Base-by-base conservation (phyloP, 306 rosid genomes). In the Fragaria vesca region DNA sequence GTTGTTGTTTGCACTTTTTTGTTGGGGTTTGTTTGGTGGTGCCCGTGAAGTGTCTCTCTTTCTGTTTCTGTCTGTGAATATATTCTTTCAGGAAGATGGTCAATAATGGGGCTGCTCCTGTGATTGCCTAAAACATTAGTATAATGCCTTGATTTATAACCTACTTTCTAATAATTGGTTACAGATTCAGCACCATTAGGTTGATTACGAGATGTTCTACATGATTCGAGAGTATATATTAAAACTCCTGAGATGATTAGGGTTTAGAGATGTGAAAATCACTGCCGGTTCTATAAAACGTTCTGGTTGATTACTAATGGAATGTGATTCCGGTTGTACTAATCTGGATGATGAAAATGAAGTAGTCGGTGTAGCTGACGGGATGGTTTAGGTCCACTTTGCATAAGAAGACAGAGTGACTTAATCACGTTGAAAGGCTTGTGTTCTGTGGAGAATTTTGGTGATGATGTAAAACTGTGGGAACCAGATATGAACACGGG, bases 11-110 rank as follows among this genome's bases (percentile, higher is more conserved):
- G 72, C 79, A 76, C 83, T 76, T 85, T 85, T 45, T 50, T 20
- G 75, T 80, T 84, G 81, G 82, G 81, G 78, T 84, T 74, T 76
- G 85, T 83, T 85, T 85, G 89, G 85, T 76, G 87, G 55, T 81
- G 90, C 96, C 89, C 94, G 91, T 92, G 93, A 92, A 90, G 87
- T 58, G 69, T 73, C 76, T 81, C 85, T 74, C 66, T 76, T 79
- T 80, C 85, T 88, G 86, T 88, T 81, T 84, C 84, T 76, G 87
- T 81, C 62, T 26, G 34, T 87, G 82, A 79, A 78, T 78, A 82
- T 86, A 88, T 89, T 87, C 83, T 72, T 67, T 70, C 51, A 66
- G 28, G 81, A 71, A 72, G 10, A 45, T 45, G 48, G 73, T 79
- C 26, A 17, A 66, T 66, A 66, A 66, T 36, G 47, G 83, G 71